Conservation (phyloP, 352 stramenopile species). For the Phytophthora cactorum region DNA sequence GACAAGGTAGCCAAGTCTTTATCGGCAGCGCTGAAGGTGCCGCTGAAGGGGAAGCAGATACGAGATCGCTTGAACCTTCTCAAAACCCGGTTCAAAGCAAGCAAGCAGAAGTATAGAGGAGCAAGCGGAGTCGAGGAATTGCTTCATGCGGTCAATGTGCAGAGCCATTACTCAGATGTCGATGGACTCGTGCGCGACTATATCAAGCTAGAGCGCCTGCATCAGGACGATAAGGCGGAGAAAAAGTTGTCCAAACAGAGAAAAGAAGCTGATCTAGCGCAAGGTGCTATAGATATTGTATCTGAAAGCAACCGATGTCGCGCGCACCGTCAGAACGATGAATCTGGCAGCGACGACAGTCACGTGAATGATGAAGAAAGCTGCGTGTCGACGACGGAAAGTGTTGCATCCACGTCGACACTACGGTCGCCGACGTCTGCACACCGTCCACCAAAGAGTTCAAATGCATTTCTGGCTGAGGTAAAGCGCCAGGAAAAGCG, state of each 20-base stretch:
- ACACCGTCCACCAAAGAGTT: not conserved
- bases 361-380: not conserved
- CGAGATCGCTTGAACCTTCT: not conserved
- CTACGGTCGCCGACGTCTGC: too few relatives aligned
- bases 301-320: not conserved
- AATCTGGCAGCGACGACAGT: not conserved
- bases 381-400: not conserved
- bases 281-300: not conserved
- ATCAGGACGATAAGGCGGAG: not conserved
- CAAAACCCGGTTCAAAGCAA: not conserved
- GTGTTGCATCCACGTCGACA: not conserved
- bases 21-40: not conserved
- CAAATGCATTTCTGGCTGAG: not conserved
- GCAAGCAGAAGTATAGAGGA: not conserved
- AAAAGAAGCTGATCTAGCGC: not conserved
- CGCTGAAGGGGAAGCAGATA: not conserved
- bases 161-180: not conserved
- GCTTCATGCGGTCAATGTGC: not conserved
- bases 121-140: not conserved
- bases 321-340: not conserved
- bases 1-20: not conserved
- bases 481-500: not conserved
- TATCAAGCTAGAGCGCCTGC: not conserved
- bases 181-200: not conserved
- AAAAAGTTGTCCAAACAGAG: not conserved